Evolutionary conservation across 2,329 filamentous ascomycete species (phyloP).

Genomic region (Cladosporium sp.): DNA sequence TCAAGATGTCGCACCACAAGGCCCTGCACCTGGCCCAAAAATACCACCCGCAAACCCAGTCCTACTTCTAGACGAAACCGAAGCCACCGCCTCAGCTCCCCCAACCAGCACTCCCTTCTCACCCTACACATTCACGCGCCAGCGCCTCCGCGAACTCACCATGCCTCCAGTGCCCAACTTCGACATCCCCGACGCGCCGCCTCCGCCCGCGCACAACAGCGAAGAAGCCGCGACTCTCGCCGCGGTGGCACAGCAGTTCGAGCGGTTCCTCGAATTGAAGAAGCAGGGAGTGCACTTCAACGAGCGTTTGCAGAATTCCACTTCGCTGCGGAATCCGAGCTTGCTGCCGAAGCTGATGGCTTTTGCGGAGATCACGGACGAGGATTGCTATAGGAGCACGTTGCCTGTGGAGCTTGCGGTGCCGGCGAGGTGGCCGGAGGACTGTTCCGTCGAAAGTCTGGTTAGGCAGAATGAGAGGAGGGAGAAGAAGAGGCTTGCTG

Average conservation of each 20-base stretch:
- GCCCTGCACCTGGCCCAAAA: slow-evolving; percentile 20
- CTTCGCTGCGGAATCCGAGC: slow-evolving; percentile 69
- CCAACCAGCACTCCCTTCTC: slow-evolving; percentile 44
- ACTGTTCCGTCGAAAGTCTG: slow-evolving; percentile 43
- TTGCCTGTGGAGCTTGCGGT: slow-evolving; percentile 41
- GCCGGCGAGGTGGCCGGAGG: slow-evolving; percentile 42
- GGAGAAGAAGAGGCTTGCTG: slow-evolving; percentile 41
- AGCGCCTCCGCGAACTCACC: slow-evolving; percentile 69
- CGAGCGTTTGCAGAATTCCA: slow-evolving; percentile 65
- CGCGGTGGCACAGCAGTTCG: slow-evolving; percentile 64
- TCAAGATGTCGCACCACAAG: slow-evolving; percentile 2
- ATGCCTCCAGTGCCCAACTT: slow-evolving; percentile 71
- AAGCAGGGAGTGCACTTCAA: slow-evolving; percentile 77
- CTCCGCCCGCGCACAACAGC: slow-evolving; percentile 44
- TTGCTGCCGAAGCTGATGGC: slow-evolving; percentile 70
- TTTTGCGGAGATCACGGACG: slow-evolving; percentile 60
- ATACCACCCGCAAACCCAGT: not conserved
- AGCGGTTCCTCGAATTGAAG: slow-evolving; percentile 75
- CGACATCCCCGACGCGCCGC: slow-evolving; percentile 72
- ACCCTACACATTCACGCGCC: slow-evolving; percentile 66
- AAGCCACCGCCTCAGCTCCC: slow-evolving; percentile 31
- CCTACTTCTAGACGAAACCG: slow-evolving; percentile 15
- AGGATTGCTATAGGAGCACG: slow-evolving; percentile 67
- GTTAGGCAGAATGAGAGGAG: slow-evolving; percentile 37
- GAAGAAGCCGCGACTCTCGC: slow-evolving; percentile 35